Evolutionary conservation across 2,329 filamentous ascomycete genomes (phyloP).

Genomic region (Exserohilum turcica): DNA sequence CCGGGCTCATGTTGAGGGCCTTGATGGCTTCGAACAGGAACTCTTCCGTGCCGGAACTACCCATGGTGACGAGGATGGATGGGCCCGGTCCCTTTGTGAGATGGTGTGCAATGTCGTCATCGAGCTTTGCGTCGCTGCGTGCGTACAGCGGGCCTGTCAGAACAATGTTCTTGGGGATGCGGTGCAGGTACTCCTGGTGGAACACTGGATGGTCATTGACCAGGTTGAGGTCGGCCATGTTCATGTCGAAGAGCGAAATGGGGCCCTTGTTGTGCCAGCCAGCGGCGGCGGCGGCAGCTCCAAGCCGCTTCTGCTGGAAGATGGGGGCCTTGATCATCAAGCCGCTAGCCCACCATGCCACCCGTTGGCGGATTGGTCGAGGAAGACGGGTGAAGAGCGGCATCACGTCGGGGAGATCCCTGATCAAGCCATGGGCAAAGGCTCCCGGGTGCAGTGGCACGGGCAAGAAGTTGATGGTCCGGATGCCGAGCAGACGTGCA

Average conservation of each 20-base stretch:
- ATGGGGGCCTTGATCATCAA: slow-evolving; percentile 42
- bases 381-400: slow-evolving; percentile 40
- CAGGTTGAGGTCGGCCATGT: slow-evolving; percentile 43
- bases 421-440: slow-evolving; percentile 38
- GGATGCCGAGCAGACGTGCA: slow-evolving; percentile 37
- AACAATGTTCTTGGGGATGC: slow-evolving; percentile 38
- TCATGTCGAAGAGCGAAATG: slow-evolving; percentile 43
- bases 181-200: slow-evolving; percentile 38
- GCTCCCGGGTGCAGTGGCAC: slow-evolving; percentile 36
- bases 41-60: slow-evolving; percentile 39
- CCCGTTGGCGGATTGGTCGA: slow-evolving; percentile 30
- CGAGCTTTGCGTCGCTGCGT: slow-evolving; percentile 27
- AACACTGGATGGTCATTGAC: slow-evolving; percentile 43
- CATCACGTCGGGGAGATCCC: slow-evolving; percentile 42
- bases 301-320: slow-evolving; percentile 39
- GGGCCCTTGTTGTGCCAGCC: slow-evolving; percentile 39
- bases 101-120: slow-evolving; percentile 35
- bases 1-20: slow-evolving; percentile 29
- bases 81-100: slow-evolving; percentile 29
- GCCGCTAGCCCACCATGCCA: slow-evolving; percentile 35
- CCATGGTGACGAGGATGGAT: slow-evolving; percentile 40
- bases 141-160: slow-evolving; percentile 39
- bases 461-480: slow-evolving; percentile 42
- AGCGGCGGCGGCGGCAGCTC: slow-evolving; percentile 34
- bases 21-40: slow-evolving; percentile 41